Percentiles rank a stretch among this genome's conserved stretches.
Conservation (phyloP, 2,329 filamentous ascomycete genomes). For the Aspergillus sp. region DNA sequence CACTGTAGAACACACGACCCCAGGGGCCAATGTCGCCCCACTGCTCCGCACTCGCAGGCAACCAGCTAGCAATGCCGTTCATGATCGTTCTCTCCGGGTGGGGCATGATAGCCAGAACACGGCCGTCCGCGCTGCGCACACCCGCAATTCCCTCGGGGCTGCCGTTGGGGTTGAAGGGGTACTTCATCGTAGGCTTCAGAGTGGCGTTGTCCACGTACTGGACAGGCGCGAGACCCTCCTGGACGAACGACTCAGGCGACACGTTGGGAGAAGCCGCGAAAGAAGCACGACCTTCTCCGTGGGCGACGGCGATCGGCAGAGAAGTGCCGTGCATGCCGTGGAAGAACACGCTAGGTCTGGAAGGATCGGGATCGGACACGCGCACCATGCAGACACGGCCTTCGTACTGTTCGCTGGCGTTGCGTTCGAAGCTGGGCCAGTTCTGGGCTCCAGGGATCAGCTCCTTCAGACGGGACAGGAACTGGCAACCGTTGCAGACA, state of each 20-base stretch:
- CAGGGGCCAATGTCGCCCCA: conserved; percentile 85
- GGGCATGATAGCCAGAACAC: conserved; percentile 87
- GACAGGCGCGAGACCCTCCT: conserved; percentile 70
- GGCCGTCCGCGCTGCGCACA: conserved; percentile 72
- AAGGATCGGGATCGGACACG: conserved; percentile 62
- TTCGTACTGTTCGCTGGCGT: conserved; percentile 86
- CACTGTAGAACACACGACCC: conserved; percentile 83
- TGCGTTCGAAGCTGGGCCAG: conserved; percentile 87
- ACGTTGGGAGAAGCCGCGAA: conserved; percentile 57
- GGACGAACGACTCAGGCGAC: conserved; percentile 53
- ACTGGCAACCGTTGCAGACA: conserved; percentile 97
- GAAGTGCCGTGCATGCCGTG: conserved; percentile 80
- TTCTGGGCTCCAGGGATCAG: conserved; percentile 78
- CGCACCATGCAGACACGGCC: conserved; percentile 82
- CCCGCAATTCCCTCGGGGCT: conserved; percentile 78
- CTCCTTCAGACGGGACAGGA: conserved; percentile 78
- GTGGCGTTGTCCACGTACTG: conserved; percentile 83
- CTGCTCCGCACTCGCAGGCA: conserved; percentile 61
- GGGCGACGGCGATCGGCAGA: conserved; percentile 82
- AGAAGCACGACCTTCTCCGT: conserved; percentile 83
- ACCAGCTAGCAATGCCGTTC: conserved; percentile 73
- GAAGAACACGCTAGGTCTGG: conserved; percentile 74
- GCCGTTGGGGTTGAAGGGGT: conserved; percentile 89
- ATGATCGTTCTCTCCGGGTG: conserved; percentile 89
- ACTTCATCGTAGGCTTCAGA: conserved; percentile 68